phyloP scores from a whole-genome alignment of 2,329 filamentous ascomycete species.

The Teratosphaeria pseudoeucalypti region DNA sequence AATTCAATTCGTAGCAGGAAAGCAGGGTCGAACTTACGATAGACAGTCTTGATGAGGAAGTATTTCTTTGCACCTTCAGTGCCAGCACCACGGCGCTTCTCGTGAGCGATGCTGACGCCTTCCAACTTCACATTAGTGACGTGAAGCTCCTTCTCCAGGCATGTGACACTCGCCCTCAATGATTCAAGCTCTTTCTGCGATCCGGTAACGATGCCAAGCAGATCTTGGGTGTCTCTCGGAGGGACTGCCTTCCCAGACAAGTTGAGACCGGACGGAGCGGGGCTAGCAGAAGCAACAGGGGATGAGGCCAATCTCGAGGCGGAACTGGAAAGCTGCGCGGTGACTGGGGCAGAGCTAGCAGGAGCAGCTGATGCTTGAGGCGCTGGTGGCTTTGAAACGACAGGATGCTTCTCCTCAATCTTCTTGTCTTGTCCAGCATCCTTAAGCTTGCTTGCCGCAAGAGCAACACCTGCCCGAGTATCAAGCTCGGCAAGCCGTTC shows the following conservation, averaged over 20 bases:
- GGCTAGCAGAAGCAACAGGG: not conserved
- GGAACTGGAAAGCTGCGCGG: too few species aligned
- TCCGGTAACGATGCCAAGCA: not conserved
- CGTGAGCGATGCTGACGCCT: not conserved
- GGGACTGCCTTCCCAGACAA: not conserved
- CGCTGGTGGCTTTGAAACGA: not conserved
- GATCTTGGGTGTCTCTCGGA: not conserved
- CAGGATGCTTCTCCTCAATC: not conserved
- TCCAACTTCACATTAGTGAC: not conserved
- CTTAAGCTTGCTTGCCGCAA: not conserved
- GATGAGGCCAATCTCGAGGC: not conserved
- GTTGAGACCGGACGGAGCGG: not conserved
- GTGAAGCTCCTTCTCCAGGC: not conserved
- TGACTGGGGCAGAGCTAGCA: not conserved
- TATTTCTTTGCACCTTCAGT: conserved; percentile 2
- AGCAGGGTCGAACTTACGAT: conserved; percentile 1
- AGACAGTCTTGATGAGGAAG: conserved; percentile 1
- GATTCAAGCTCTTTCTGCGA: not conserved
- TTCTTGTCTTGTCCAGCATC: not conserved
- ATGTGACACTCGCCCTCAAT: not conserved
- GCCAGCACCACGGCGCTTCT: conserved; percentile 3
- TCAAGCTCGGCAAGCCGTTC: not conserved
- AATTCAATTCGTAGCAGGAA: not conserved
- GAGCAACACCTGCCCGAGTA: not conserved
- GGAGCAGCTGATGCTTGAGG: not conserved